Evolutionary conservation across 306 rosid species (phyloP), one percentile per base, ranked within the genome.

Genomic region (Vicia faba): DNA sequence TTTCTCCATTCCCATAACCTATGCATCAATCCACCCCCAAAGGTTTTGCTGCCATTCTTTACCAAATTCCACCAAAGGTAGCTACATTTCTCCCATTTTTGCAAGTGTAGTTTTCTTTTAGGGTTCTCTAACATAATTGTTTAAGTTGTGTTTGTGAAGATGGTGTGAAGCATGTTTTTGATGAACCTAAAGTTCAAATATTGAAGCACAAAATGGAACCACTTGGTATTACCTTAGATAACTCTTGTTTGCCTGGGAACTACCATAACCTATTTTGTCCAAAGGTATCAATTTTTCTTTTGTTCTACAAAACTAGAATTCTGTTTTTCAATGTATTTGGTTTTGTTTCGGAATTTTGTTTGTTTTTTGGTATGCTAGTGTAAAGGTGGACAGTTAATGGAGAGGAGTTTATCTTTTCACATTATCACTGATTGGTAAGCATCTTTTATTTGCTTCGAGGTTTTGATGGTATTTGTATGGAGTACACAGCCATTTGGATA

Each of bases 361-460:
- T 70, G 50, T 70, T 73, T 73, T 38, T 26, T 35, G 10, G 31
- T 51, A 29, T 64, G 35, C 38, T 72, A 92, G 98, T 92, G 98
- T 84, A 82, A 84, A 61, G 96, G 98, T 54, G 98, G 98, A 62
- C 63, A 43, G 13, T 78, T 79, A 51, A 57, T 76, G 86, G 88
- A 87, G 87, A 89, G 91, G 83, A 92, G 95, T 76, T 86, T 92
- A 73, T 92, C 98, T 66, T 74, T 92, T 69, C 90, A 92, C 79
- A 86, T 92, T 46, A 72, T 85, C 61, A 64, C 79, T 65, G 82
- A 85, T 70, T 78, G 87, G 98, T 84, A 81, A 69, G 71, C 63
- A 60, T 64, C 63, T 69, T 72, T 44, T 46, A 72, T 64, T 63
- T 50, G 45, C 26, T 60, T 66, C 68, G 14, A 28, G 16, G 26